Base-by-base conservation (phyloP, 1,139 yeast species). In the Yarrowia galli region DNA sequence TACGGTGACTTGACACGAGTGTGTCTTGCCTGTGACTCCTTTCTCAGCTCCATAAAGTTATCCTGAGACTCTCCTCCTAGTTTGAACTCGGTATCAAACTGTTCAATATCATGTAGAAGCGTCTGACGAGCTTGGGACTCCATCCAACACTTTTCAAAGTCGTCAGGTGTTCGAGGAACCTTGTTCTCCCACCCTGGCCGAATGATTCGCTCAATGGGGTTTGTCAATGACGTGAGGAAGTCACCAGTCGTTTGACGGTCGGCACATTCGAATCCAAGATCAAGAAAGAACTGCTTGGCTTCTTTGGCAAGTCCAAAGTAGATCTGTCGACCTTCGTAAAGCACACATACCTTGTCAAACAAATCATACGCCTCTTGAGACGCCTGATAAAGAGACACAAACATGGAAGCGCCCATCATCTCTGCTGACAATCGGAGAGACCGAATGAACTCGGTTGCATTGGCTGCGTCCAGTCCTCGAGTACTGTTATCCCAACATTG, bases 401-500 rank as follows among this genome's bases (percentile, higher is more conserved):
- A 78, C 5, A 89, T 87, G 35, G 89, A 83, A 66, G 82, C 81
- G 69, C 81, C 81, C 75, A 84, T 78, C 73, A 86, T 77, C 70
- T 82, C 82, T 9, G 91, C 86, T 13, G 86, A 81, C 0, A 86
- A 81, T 75, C 88, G 84, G 54, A 87, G 80, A 67, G 88, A 87
- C 73, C 82, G 83, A 36, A 89, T 83, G 73, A 83, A 87, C 74
- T 87, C 89, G 71, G 87, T 80, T 36, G 91, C 91, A 38, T 90
- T 87, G 13, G 90, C 85, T 22, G 91, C 86, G 78, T 87, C 91
- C 71, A 87, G 80, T 74, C 91, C 91, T 77, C 90, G 82, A 12
- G 91, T 87, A 20, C 90, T 87, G 73, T 87, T 87, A 79, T 87
- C 91, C 89, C 89, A 87, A 74, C 87, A 84, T 72, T 85, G 85